A percentile compares a stretch with the other conserved stretches of the same genome.
phyloP scores from a whole-genome alignment of 1,284 basidiomycete species.

The Ustilago bromivora region DNA sequence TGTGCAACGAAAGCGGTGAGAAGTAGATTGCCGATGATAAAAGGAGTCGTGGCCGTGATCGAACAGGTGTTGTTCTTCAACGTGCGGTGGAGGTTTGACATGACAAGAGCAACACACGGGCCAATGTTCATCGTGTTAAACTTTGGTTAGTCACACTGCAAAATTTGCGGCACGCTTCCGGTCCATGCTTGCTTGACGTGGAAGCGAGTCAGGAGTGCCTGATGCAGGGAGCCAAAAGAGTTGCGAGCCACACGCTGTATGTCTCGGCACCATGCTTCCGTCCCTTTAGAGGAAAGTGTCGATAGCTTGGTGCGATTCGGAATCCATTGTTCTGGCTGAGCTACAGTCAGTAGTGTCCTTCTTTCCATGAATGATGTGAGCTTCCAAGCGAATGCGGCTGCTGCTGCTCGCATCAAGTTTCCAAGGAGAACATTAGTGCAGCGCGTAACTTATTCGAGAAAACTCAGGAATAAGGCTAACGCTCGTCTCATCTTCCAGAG shows the following conservation, averaged over 20 bases:
- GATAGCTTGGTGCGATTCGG: no score
- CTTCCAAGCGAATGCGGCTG: neutral
- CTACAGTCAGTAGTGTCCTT: neutral
- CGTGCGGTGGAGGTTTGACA: constrained; percentile 12
- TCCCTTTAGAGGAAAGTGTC: neutral
- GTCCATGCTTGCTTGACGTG: neutral
- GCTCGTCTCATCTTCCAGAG: no score
- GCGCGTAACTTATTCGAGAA: no score
- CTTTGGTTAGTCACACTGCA: neutral
- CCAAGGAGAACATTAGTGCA: no score
- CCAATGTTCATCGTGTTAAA: constrained; percentile 12
- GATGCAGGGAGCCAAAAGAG: constrained; percentile 23
- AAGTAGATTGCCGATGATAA: neutral
- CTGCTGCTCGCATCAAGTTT: neutral
- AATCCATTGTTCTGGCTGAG: neutral
- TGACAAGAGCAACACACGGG: neutral
- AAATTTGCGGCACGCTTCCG: constrained; percentile 10
- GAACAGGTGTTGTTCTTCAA: constrained; percentile 7
- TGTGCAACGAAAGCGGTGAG: neutral
- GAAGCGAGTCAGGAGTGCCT: constrained; percentile 8
- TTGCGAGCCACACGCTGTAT: neutral
- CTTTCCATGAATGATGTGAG: neutral
- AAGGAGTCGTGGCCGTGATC: neutral
- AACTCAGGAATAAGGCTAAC: no score
- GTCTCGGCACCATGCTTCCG: constrained; percentile 4